phyloP scores from a whole-genome alignment of 129 eudicot species.

The Flaveria brownii region DNA sequence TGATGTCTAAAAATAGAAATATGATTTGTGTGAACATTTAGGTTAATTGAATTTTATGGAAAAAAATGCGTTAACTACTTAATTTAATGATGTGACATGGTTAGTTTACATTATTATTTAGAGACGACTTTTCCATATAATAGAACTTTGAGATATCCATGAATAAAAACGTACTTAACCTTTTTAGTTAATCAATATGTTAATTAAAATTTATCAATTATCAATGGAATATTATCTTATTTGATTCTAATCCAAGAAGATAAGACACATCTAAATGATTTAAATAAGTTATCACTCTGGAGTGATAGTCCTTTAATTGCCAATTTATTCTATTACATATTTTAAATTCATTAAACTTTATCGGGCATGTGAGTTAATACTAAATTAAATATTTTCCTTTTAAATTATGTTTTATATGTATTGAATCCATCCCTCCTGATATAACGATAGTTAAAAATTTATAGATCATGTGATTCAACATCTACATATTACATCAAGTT shows the following conservation, averaged over 20 bases:
- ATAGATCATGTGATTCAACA: no score
- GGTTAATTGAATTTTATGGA: no score
- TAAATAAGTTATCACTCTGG: not conserved
- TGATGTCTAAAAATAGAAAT: no score
- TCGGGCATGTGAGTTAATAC: not conserved
- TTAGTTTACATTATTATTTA: no score
- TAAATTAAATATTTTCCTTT: not conserved
- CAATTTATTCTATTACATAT: not conserved
- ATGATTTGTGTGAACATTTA: no score
- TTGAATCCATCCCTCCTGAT: no score
- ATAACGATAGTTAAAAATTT: no score
- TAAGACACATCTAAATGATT: not conserved
- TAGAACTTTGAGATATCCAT: not conserved
- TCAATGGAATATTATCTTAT: not conserved
- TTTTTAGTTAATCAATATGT: not conserved
- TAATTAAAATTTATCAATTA: not conserved
- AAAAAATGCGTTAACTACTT: no score
- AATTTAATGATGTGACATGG: no score
- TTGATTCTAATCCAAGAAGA: not conserved
- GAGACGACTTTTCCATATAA: no score
- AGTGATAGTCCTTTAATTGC: not conserved
- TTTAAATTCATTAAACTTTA: not conserved
- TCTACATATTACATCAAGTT: no score
- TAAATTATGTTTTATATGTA: not conserved
- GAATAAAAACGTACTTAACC: not conserved